Base-by-base conservation (phyloP, 306 rosid species). In the Pyrus pyrifolia region DNA sequence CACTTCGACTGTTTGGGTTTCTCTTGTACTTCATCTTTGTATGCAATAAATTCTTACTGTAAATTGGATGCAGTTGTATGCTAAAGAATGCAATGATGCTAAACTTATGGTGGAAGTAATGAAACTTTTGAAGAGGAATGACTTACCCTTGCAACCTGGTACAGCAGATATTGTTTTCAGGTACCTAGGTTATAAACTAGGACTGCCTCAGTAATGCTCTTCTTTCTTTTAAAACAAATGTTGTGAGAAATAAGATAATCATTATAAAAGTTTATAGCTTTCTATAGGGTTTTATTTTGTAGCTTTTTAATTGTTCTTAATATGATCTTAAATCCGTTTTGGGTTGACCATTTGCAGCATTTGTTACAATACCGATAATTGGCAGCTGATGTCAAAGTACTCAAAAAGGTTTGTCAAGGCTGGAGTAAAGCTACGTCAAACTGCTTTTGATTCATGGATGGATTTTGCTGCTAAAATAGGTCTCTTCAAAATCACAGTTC, bases 101-200 rank as follows among this genome's bases (percentile, higher is more conserved):
- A 79, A 87, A 65, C 89, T 95, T 70, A 72, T 92, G 92, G 87
- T 68, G 81, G 97, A 92, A 35, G 78, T 91, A 77, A 88, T 92
- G 99, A 78, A 80, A 80, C 97, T 92, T 80, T 7, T 89, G 62
- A 87, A 87, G 85, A 82, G n/a, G 79, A 95, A 92, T 82, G 88
- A 75, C 83, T 67, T 95, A 68, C 93, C 92, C 33, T 75, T 90
- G 89, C 99, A 95, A 81, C 88, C 99, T 17, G 97, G 97, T 78
- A 92, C 99, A 59, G 97, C 97, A 74, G 99, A 95, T 88, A 92
- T 92, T 61, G 88, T 95, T 79, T 92, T 92, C 86, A 89, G 99
- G 99, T 92, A 79, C 53, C 38, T 27, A 52, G 44, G 70, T 25
- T 46, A 70, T 30, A 21, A 23, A 46, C 60, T 10, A 10, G 25